Percentiles rank a stretch among this genome's conserved stretches.
These are phyloP conservation scores for Strigomonas culicis DNA, from an alignment of 208 protist species.

Conservation along the genomic window DNA sequence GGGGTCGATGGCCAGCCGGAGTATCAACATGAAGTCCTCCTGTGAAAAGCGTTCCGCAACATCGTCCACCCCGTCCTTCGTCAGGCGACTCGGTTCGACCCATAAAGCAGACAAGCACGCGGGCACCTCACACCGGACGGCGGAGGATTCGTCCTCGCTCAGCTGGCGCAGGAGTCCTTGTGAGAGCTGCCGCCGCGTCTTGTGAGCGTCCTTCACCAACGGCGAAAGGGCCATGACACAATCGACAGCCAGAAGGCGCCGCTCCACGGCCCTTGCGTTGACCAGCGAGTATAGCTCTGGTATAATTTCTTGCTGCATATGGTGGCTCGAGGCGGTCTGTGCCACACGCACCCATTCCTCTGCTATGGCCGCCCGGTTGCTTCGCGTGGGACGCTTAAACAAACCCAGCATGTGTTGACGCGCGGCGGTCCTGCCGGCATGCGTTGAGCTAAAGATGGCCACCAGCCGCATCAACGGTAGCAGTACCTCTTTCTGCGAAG, in stretches of 20 bases:
- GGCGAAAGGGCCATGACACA: slow-evolving; percentile 39
- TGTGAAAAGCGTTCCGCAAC: not conserved
- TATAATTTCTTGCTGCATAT: slow-evolving; percentile 57
- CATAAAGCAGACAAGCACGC: slow-evolving; percentile 47
- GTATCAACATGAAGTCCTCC: slow-evolving; percentile 31
- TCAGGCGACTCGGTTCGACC: slow-evolving; percentile 4
- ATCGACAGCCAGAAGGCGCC: slow-evolving; percentile 52
- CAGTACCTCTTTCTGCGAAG: slow-evolving; percentile 49
- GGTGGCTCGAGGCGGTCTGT: slow-evolving; percentile 21
- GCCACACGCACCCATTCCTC: slow-evolving; percentile 49
- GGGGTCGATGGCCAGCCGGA: slow-evolving; percentile 48
- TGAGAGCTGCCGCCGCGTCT: slow-evolving; percentile 40
- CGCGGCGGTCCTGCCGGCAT: slow-evolving; percentile 28
- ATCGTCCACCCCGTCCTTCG: not conserved
- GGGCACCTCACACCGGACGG: slow-evolving; percentile 54
- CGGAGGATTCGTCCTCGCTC: slow-evolving; percentile 54
- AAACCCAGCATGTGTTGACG: slow-evolving; percentile 52
- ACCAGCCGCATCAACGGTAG: slow-evolving; percentile 50
- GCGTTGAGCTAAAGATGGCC: slow-evolving; percentile 13
- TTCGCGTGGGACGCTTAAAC: slow-evolving; percentile 40
- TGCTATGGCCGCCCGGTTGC: slow-evolving; percentile 34
- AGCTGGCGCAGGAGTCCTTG: slow-evolving; percentile 57
- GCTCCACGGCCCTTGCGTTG: slow-evolving; percentile 41
- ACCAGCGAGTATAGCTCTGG: slow-evolving; percentile 63
- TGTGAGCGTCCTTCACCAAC: slow-evolving; percentile 22